phyloP scores from a whole-genome alignment of 306 rosid genomes.

The Carpinus viminea region DNA sequence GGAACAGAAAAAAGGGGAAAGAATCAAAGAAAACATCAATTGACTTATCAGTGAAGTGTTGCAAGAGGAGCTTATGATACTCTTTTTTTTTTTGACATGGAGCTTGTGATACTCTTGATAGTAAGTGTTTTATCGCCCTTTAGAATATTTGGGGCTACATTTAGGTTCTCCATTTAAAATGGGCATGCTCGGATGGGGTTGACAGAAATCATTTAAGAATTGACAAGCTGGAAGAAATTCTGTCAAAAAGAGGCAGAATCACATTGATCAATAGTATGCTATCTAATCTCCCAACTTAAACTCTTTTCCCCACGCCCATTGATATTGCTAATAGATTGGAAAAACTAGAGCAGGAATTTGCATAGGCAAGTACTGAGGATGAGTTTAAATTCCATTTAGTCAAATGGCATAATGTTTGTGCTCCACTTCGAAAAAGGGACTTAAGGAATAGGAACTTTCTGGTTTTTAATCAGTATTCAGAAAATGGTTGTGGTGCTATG shows the following conservation, averaged over 20 bases:
- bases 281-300: background rate
- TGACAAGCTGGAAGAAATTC: background rate
- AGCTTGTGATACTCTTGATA: background rate
- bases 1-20: background rate
- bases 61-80: background rate
- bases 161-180: background rate
- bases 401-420: background rate
- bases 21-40: background rate
- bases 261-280: background rate
- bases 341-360: background rate
- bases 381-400: background rate
- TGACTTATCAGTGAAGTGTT: background rate
- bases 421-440: background rate
- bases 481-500: background rate
- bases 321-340: too few species aligned
- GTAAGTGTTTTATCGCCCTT: background rate
- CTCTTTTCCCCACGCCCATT: too few species aligned
- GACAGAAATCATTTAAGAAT: background rate
- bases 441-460: background rate
- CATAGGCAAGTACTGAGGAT: background rate
- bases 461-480: background rate
- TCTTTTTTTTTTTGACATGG: too few species aligned
- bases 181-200: background rate
- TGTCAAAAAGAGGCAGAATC: background rate
- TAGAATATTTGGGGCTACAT: background rate